These are phyloP conservation scores for Euphorbia peplus DNA, from an alignment of 345 rosid species.

Conservation along the genomic window DNA sequence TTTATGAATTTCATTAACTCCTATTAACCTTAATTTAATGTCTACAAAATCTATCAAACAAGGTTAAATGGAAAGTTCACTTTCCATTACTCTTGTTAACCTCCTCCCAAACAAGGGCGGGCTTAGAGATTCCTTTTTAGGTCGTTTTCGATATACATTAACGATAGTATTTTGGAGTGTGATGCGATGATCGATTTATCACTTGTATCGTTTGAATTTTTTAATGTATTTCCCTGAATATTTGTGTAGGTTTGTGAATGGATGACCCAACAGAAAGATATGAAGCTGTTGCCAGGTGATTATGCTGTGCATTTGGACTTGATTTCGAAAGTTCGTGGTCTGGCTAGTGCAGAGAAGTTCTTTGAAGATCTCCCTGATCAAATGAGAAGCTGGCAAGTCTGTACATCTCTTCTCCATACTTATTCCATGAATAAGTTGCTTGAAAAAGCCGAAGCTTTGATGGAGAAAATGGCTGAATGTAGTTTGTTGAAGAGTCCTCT, in stretches of 20 bases:
- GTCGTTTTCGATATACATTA: background rate
- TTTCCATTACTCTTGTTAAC: too few species aligned
- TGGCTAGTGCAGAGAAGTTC: slow-evolving; percentile 81
- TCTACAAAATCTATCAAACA: too few species aligned
- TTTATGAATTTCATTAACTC: too few species aligned
- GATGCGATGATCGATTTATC: background rate
- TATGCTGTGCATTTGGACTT: slow-evolving; percentile 89
- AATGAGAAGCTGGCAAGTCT: slow-evolving; percentile 60
- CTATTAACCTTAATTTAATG: too few species aligned
- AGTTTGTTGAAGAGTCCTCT: slow-evolving; percentile 57
- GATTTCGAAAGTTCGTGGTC: slow-evolving; percentile 71
- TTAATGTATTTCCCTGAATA: background rate
- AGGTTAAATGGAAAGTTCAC: too few species aligned
- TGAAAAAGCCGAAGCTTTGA: slow-evolving; percentile 71
- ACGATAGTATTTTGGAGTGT: background rate
- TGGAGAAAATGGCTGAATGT: slow-evolving; percentile 74
- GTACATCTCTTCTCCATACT: slow-evolving; percentile 83
- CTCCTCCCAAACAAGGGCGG: too few species aligned
- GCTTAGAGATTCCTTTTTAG: background rate
- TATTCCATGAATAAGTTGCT: slow-evolving; percentile 53
- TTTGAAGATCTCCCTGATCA: slow-evolving; percentile 77
- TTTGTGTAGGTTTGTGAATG: slow-evolving; percentile 74
- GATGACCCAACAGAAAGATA: slow-evolving; percentile 72
- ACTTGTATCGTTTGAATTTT: background rate
- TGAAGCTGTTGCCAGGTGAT: slow-evolving; percentile 76